Evolutionary conservation across 2,329 filamentous ascomycete genomes (phyloP), one percentile per base, ranked within the genome.

Genomic region (Piedraia hortae): DNA sequence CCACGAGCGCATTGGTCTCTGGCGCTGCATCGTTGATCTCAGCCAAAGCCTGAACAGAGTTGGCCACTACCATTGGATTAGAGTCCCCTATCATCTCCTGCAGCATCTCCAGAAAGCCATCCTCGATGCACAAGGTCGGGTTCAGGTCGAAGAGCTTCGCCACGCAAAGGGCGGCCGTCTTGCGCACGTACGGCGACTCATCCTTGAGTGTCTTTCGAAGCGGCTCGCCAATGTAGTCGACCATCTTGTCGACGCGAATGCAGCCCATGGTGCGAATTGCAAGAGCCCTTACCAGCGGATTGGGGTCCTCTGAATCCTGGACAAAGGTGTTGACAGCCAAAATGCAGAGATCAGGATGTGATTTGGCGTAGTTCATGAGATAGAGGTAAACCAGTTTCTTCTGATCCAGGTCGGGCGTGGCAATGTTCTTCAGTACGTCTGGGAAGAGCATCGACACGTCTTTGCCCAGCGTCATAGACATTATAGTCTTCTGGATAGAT

Each of bases 331-430:
- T 97, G 42, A 97, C 85, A 34, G 85, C 85, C 35, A 97, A 66
- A 50, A 97, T 97, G 46, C 85, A 97, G 16, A 97, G 66, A 43
- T 97, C 85, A 14, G 85, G 85, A 49, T 97, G 85, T 33, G 82
- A 90, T 56, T 97, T 97, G 38, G 85, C 85, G 49, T 97, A 97
- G 50, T 97, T 97, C 85, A 97, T 97, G 28, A 97, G 56, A 44
- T 97, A 97, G 21, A 97, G 58, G 43, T 97, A 97, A 10, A 97
- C 85, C 34, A 97, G 71, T 57, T 97, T 97, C 63, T 97, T 97
- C 56, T 97, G 85, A 45, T 97, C 85, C 31, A 97, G 53, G 41
- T 97, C 85, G 20, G 51, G 56, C 1, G 85, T 97, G 26, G 85
- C 85, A 47, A 97, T 97, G 43, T 97, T 97, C 60, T 97, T 97